Evolutionary conservation across 1,284 basidiomycete genomes (phyloP), one percentile per base, ranked within the genome.

Genomic region (Cryptococcus sp.): DNA sequence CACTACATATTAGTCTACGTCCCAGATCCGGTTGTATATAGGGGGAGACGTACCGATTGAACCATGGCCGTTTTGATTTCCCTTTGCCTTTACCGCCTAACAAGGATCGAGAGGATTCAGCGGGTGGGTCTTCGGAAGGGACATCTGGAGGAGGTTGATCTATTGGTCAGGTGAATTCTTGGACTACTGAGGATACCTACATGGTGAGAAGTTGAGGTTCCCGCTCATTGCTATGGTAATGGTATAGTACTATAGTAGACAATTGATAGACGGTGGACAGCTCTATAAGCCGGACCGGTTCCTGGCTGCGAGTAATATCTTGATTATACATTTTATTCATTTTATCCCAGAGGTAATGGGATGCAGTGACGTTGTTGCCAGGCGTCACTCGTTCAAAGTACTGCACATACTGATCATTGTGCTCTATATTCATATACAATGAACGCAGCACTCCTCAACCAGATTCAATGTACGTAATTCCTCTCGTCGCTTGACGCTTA

Each of bases 1-100:
- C 70, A n/a, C 70, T 73, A 41, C 10, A 41, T 48, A 36, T 47
- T 37, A n/a, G n/a, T n/a, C n/a, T n/a, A n/a, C n/a, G n/a, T n/a
- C n/a, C n/a, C n/a, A n/a, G n/a, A n/a, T n/a, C n/a, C n/a, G n/a
- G n/a, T n/a, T n/a, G n/a, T n/a, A n/a, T n/a, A n/a, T n/a, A n/a
- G n/a, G n/a, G n/a, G n/a, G 68, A 16, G 62, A 56, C 58, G 72
- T 74, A 56, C 78, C 69, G 41, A 44, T 81, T 80, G 55, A 85
- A 83, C 84, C 85, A 87, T 23, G 83, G 78, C 49, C 78, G 75
- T 46, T 76, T 73, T 25, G 67, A 50, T 57, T 73, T 74, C 44
- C 63, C 63, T 63, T 75, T 67, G 50, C 55, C 46, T 45, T 55
- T 21, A 41, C 57, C 62, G 22, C 54, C 63, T 10, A 58, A 58